Evolutionary conservation across 768 basidiomycete species (phyloP).

Genomic region (Auriscalpium microsporum): DNA sequence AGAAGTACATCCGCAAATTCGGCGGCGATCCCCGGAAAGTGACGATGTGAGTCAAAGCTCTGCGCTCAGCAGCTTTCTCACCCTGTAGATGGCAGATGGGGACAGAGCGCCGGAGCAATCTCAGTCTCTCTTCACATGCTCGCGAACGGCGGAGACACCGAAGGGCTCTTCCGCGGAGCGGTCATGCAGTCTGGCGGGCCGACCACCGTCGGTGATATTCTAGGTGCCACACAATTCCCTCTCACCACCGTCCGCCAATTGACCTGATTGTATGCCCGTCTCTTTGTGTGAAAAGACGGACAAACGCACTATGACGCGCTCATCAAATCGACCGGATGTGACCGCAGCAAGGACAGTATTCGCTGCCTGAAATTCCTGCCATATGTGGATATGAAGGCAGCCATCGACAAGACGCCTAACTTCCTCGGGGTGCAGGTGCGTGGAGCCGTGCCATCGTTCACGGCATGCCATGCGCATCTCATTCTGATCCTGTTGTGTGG

Average conservation of each 20-base stretch:
- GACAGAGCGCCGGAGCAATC: constrained; percentile 33
- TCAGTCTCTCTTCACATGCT: constrained; percentile 23
- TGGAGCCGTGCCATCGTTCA: neutral
- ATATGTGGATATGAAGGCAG: constrained; percentile 29
- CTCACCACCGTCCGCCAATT: too few species aligned
- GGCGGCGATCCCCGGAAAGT: constrained; percentile 32
- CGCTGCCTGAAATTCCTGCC: constrained; percentile 32
- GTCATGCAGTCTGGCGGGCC: constrained; percentile 21
- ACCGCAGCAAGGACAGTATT: constrained; percentile 30
- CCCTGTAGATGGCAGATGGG: constrained; percentile 15
- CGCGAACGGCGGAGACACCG: constrained; percentile 15
- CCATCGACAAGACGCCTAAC: constrained; percentile 31
- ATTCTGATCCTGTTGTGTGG: neutral
- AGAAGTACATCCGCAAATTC: constrained; percentile 31
- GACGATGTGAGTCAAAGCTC: constrained; percentile 14
- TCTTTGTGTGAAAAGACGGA: constrained; percentile 21
- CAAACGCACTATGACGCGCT: constrained; percentile 36
- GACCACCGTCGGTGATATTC: constrained; percentile 5
- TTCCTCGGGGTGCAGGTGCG: constrained; percentile 32
- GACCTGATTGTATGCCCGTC: too few species aligned
- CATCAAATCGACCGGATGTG: constrained; percentile 35
- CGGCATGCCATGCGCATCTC: neutral
- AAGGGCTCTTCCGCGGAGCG: constrained; percentile 18
- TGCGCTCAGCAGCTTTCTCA: neutral
- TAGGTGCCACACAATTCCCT: constrained; percentile 26